Base-by-base conservation (phyloP, 2,329 filamentous ascomycete genomes). In the Alternaria sp. region DNA sequence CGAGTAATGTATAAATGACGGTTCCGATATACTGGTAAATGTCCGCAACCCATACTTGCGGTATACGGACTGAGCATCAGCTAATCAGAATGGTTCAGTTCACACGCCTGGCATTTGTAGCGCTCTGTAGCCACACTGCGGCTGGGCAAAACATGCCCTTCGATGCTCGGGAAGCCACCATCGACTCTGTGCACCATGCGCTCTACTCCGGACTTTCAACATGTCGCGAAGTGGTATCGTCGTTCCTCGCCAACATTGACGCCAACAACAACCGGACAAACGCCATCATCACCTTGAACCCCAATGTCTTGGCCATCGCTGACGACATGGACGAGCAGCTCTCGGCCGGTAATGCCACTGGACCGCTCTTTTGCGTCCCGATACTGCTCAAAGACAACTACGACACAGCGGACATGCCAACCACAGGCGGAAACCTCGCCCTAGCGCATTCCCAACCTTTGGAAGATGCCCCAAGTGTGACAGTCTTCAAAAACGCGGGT, bases 361-460 rank as follows among this genome's bases (percentile, higher is more conserved):
- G 82, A 1, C 70, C 81, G 1, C 78, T 90, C 1, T 87, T 89
- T 71, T 88, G 88, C 69, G 80, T 90, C 18, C 88, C 88, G 0
- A 74, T 89, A 12, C 69, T 90, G 5, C 75, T 90, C 6, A 90
- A 90, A 72, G 88, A 90, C 75, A 90, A 89, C 68, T 88, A 84
- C 69, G 84, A 88, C 56, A 85, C 86, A 0, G 64, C 73, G 0
- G 81, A 82, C 20, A 83, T 87, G 75, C 82, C 82, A 43, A 90
- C 88, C 1, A 89, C 87, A 0, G 87, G 84, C 0, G 86, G 82
- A 5, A 84, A 80, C 60, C 66, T 82, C 7, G 84, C 81, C 5
- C 76, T 90, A 8, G 81, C 81, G 32, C 68, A 78, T 2, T 84
- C 83, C 22, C 76, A 73, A 54, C 86, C 82, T 7, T 73, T 73